Evolutionary conservation across 345 rosid species (phyloP), one percentile per base, ranked within the genome.

Genomic region (Atalantia buxifolia): DNA sequence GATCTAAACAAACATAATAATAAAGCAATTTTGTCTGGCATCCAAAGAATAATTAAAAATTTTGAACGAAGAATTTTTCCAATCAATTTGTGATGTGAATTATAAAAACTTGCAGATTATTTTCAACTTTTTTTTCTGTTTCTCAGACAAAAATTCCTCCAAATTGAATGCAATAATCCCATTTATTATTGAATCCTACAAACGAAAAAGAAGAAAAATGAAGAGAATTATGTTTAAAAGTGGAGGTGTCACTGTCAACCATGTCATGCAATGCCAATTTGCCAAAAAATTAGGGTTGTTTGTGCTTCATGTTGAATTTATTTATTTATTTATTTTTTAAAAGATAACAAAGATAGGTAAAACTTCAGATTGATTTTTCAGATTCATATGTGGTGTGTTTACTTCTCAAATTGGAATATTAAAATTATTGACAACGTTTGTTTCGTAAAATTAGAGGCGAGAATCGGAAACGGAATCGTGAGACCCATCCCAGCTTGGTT

Each of bases 401-500:
- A 40, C 0, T 36, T 7, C 9, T 38, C 0, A 9, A 2, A 40
- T 40, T 40, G 0, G 0, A 0, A 2, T 9, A 40, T 40, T 2
- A 9, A 9, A 40, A 9, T 40, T 9, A 9, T 9, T 38, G 2
- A 38, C 2, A 38, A 38, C 10, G 2, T 38, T 40, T 40, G 0
- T 0, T 40, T 9, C 0, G 1, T 0, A 40, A 40, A 40, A 40
- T 9, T 40, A 40, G 0, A 40, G 13, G 0, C 0, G 13, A 4
- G 13, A 9, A 40, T 40, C 0, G 0, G 0, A 2, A 40, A 9
- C 0, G 0, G 0, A 40, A 9, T 38, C 2, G 2, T 38, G 2
- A 1, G 2, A 38, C 0, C 10, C 12, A 38, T 2, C 1, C 2
- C 0, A 1, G 0, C 8, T 8, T 38, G 10, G 0, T 2, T 38